A percentile compares a stretch with the other conserved stretches of the same genome.
These are phyloP conservation scores for Hypsizygus ulmarius DNA, from an alignment of 1,284 basidiomycete genomes.

Conservation along the genomic window DNA sequence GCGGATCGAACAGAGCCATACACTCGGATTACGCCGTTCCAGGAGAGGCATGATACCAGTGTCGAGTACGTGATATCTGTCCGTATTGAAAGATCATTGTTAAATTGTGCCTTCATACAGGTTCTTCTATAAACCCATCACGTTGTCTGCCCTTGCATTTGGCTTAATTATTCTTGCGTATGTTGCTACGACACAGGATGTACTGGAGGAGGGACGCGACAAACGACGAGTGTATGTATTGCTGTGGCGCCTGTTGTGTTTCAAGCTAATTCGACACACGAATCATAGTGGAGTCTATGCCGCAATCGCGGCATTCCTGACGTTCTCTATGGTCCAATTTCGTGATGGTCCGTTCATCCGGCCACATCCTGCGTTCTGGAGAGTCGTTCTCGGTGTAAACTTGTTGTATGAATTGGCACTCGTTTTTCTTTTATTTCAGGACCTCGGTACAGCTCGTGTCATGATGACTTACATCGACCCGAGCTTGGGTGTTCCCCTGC, in stretches of 20 bases:
- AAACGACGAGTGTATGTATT: slow-evolving; percentile 70
- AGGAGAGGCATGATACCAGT: slow-evolving; percentile 76
- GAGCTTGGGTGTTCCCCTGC: slow-evolving; percentile 65
- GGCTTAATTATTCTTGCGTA: slow-evolving; percentile 70
- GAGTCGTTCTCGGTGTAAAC: slow-evolving; percentile 72
- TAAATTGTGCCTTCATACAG: slow-evolving; percentile 33
- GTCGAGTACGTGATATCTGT: slow-evolving; percentile 57
- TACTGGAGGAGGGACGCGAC: slow-evolving; percentile 74
- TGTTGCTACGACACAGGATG: slow-evolving; percentile 74
- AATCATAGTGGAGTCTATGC: slow-evolving; percentile 65
- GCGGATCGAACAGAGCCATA: slow-evolving; percentile 79
- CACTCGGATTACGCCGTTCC: slow-evolving; percentile 76
- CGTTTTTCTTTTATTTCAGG: slow-evolving; percentile 82
- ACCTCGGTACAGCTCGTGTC: slow-evolving; percentile 68
- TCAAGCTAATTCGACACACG: slow-evolving; percentile 14
- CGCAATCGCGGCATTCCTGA: slow-evolving; percentile 63
- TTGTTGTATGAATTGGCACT: slow-evolving; percentile 76
- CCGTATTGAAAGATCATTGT: slow-evolving; percentile 8
- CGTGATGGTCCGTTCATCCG: slow-evolving; percentile 80
- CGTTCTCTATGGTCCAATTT: slow-evolving; percentile 83
- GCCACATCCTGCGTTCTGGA: slow-evolving; percentile 76
- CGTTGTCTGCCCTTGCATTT: slow-evolving; percentile 64
- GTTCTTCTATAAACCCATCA: slow-evolving; percentile 82
- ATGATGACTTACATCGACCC: slow-evolving; percentile 79
- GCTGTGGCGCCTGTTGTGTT: slow-evolving; percentile 9